Evolutionary conservation across 1,284 basidiomycete species (phyloP).

Genomic region (Leccinum fallax): DNA sequence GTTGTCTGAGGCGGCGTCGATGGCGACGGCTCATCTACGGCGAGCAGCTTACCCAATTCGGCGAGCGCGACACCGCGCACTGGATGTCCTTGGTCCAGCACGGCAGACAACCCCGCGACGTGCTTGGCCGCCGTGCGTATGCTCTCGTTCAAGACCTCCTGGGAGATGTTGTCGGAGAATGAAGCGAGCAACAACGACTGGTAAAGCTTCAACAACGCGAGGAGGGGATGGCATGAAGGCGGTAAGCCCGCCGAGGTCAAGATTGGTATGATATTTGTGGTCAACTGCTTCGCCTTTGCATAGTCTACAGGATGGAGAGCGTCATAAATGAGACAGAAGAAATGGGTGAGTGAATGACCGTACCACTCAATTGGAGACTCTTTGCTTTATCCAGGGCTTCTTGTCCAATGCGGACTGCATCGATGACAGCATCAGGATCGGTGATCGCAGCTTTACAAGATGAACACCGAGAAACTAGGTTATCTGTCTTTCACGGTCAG

Average conservation of each 20-base stretch:
- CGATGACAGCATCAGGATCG: conserved; percentile 34
- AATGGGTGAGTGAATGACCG: conserved; percentile 11
- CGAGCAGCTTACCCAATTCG: conserved; percentile 81
- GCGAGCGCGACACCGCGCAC: conserved; percentile 74
- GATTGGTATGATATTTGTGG: conserved; percentile 63
- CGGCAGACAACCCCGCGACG: conserved; percentile 52
- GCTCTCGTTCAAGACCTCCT: conserved; percentile 62
- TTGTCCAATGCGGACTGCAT: conserved; percentile 64
- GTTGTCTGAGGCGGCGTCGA: conserved; percentile 3
- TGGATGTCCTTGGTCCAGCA: conserved; percentile 76
- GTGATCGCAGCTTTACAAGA: conserved; percentile 57
- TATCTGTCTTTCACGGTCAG: conserved; percentile 40
- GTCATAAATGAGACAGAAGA: not conserved
- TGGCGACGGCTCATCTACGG: conserved; percentile 67
- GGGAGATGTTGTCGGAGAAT: conserved; percentile 42
- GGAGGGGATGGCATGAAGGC: conserved; percentile 72
- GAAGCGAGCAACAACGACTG: conserved; percentile 63
- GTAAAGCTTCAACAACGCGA: conserved; percentile 71
- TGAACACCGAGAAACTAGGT: conserved; percentile 51
- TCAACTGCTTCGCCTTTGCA: conserved; percentile 57
- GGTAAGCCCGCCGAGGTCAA: conserved; percentile 56
- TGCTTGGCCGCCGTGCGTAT: conserved; percentile 60
- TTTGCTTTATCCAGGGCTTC: conserved; percentile 74
- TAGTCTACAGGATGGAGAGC: conserved; percentile 45
- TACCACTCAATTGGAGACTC: conserved; percentile 57